Base-by-base conservation (phyloP, 1,284 basidiomycete species). In the Porodaedalea pini region DNA sequence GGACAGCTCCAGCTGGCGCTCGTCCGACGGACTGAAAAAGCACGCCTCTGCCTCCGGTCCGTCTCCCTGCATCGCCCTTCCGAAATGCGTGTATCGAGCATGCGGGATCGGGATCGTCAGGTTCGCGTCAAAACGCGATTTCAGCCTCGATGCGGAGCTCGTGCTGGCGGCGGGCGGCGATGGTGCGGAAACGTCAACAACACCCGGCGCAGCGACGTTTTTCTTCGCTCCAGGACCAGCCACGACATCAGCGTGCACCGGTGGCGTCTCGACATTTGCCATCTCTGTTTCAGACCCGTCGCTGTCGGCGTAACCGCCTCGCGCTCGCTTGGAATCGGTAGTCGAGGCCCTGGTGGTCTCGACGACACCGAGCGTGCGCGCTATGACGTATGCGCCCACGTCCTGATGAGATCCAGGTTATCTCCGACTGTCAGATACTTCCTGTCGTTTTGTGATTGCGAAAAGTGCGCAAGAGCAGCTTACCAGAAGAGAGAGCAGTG, bases 371-470 rank as follows among this genome's bases (percentile, higher is more conserved):
- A 91, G 77, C 4, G 88, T 90, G 58, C 88, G 83, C n/a, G 86
- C 89, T 65, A 91, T 86, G 55, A 83, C 81, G 64, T 91, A 91
- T n/a, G 89, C 87, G 5, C 81, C 76, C 55, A 91, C 81, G 67
- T 91, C 88, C 88, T 91, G 63, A 36, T 44, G 4, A 44, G 19
- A 34, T 37, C 27, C 34, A 19, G 19, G 45, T 47, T 29, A 47
- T 13, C 29, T 47, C 23, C 45, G 45, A 29, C 29, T 47, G 15
- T 29, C 25, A 45, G 45, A 25, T 23, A 8, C 10, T 10, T 19
- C 40, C 17, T 41, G 2, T 44, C 3, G n/a, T 11, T 10, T 47
- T 29, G 45, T n/a, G 1, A 44, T 45, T 54, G 50, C 25, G 32
- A 52, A 53, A 47, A 44, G 19, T 10, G 25, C 32, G 11, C 21